phyloP scores from a whole-genome alignment of 2,329 filamentous ascomycete species.

The Grosmannia penicillata region DNA sequence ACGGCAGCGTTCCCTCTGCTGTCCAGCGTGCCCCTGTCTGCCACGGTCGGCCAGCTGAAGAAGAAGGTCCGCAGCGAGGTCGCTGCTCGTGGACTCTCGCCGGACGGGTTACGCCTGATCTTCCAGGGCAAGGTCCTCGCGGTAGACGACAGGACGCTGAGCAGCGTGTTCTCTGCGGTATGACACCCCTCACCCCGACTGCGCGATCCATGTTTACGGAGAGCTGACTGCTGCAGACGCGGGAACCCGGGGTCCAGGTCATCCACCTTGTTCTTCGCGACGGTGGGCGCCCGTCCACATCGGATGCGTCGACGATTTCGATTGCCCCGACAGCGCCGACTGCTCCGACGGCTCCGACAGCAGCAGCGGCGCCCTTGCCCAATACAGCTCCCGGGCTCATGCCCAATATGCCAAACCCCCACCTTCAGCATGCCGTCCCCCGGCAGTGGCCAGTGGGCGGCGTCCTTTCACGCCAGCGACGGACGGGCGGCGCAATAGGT shows the following conservation, averaged over 20 bases:
- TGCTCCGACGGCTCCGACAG: neutral
- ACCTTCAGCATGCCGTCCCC: too few species aligned
- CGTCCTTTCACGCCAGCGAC: too few species aligned
- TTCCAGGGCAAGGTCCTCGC: slow-evolving; percentile 9
- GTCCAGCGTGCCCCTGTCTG: slow-evolving; percentile 1
- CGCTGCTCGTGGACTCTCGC: neutral
- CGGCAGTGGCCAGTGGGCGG: too few species aligned
- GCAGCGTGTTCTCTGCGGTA: slow-evolving; percentile 8
- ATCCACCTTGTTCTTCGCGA: slow-evolving; percentile 6
- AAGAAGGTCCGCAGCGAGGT: slow-evolving; percentile 4
- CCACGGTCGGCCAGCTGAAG: slow-evolving; percentile 6
- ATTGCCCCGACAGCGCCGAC: neutral
- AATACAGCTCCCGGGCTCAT: too few species aligned
- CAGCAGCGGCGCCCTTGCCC: neutral
- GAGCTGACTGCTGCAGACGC: neutral
- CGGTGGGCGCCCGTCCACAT: neutral
- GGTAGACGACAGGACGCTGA: slow-evolving; percentile 3
- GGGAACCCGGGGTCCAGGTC: neutral
- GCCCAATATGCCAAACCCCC: too few species aligned
- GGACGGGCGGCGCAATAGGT: too few species aligned
- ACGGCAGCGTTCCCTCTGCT: slow-evolving; percentile 5
- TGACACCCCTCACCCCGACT: too few species aligned
- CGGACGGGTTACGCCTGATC: slow-evolving; percentile 8
- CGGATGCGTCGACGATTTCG: neutral
- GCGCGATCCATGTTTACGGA: too few species aligned